Evolutionary conservation across 306 rosid genomes (phyloP), one percentile per base, ranked within the genome.

Genomic region (Delonix regia): DNA sequence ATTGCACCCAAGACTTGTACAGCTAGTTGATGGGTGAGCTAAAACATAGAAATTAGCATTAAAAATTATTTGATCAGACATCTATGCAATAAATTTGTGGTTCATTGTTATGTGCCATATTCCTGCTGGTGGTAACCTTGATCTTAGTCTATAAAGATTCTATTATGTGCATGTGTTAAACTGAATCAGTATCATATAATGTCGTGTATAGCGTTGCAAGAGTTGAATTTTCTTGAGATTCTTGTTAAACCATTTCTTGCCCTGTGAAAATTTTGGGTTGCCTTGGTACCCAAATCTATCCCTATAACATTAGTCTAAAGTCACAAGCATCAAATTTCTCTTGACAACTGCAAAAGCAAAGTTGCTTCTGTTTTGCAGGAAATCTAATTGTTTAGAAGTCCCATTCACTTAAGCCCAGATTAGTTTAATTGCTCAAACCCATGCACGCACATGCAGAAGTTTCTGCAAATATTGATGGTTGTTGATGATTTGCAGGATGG

Each of bases 11-110:
- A 88, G 87, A 68, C 94, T 90, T 62, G 84, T 86, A 68, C 90
- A 88, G 83, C 92, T 90, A 77, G 93, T 93, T 51, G 89, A 83
- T 44, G 93, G 92, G 99, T 95, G 86, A 89, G 97, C 86, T 74
- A 42, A 49, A 51, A 28, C 66, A 59, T 75, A 79, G 69, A 53
- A 78, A 44, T 70, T 83, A 28, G 39, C 38, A 39, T 3, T 12
- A 38, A 59, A 44, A 53, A 33, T 57, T 65, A 33, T 74, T 1
- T 61, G 39, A 14, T 60, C 41, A 60, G 38, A 15, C 14, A 60
- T 27, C 7, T 28, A 7, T 60, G 33, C 39, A 28, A 21, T 42
- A 44, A 24, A 12, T 44, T 14, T 68, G 61, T 22, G 2, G 4
- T 21, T 36, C 21, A 10, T 12, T 4, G 27, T 36, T 64, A 9